Percentiles rank a stretch among this genome's conserved stretches.
Conservation (phyloP, 352 stramenopile species). For the Globisporangium cystogenes region DNA sequence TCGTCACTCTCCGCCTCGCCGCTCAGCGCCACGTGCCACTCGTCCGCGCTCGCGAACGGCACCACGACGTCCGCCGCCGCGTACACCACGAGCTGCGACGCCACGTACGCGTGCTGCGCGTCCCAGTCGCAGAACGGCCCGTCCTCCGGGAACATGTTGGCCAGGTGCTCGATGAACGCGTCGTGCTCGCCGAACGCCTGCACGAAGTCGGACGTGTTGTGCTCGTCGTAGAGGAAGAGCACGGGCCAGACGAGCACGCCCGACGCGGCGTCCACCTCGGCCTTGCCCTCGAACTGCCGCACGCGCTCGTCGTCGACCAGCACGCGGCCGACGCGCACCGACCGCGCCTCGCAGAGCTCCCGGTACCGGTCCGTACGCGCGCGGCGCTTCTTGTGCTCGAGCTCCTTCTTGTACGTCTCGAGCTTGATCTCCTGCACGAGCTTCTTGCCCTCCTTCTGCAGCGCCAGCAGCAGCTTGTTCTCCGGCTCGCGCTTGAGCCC, state of each 20-base stretch:
- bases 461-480: conserved; percentile 71
- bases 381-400: conserved; percentile 62
- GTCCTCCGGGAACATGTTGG: conserved; percentile 88
- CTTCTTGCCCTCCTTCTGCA: conserved; percentile 55
- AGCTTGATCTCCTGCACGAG: conserved; percentile 60
- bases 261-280: conserved; percentile 53
- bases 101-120: conserved; percentile 57
- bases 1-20: conserved; percentile 65
- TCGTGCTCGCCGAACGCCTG: conserved; percentile 78
- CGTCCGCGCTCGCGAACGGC: conserved; percentile 49
- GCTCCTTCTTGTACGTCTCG: conserved; percentile 55
- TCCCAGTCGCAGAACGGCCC: conserved; percentile 83
- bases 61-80: conserved; percentile 65
- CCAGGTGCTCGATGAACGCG: conserved; percentile 77
- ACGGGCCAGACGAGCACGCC: conserved; percentile 75
- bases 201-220: conserved; percentile 83
- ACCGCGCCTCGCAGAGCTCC: conserved; percentile 54
- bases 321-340: conserved; percentile 62
- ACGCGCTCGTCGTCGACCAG: conserved; percentile 79
- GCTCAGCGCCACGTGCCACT: conserved; percentile 80
- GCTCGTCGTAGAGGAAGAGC: conserved; percentile 83
- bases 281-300: conserved; percentile 78
- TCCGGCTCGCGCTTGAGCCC: conserved; percentile 65
- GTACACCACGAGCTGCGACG: conserved; percentile 72
- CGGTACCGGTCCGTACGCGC: conserved; percentile 76